Evolutionary conservation across 306 rosid genomes (phyloP).

Genomic region (Mimosa pudica): DNA sequence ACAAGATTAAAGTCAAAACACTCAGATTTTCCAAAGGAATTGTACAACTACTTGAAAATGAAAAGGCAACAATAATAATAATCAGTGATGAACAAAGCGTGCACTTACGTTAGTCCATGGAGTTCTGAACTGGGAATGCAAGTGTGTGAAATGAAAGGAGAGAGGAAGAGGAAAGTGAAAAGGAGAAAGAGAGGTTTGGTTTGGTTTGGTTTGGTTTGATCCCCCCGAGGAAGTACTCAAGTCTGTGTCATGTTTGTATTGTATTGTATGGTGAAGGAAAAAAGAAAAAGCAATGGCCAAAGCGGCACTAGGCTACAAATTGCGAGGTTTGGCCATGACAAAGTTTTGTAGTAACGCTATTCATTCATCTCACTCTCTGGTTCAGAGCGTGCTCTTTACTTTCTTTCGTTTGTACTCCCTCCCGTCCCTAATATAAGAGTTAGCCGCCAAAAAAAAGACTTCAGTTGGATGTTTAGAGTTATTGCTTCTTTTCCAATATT

Average conservation of each 20-base stretch:
- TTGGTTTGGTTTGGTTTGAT: not conserved
- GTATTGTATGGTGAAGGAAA: constrained; percentile 36
- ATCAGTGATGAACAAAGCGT: constrained; percentile 20
- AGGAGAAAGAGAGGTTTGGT: constrained; percentile 41
- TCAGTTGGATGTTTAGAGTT: no score
- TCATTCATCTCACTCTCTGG: constrained; percentile 34
- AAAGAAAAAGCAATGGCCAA: constrained; percentile 49
- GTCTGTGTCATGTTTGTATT: constrained; percentile 26
- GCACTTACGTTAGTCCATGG: constrained; percentile 11
- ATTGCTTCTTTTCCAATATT: no score
- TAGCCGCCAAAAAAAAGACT: no score
- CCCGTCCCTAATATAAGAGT: no score
- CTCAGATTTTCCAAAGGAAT: constrained; percentile 34
- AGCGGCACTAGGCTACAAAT: constrained; percentile 45
- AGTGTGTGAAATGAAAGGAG: not conserved
- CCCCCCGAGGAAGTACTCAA: constrained; percentile 5
- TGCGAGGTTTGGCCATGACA: constrained; percentile 43
- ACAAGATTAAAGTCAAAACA: constrained; percentile 6
- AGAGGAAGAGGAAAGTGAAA: constrained; percentile 37
- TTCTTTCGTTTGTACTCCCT: not conserved
- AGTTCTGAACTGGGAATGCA: not conserved
- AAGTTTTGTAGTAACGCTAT: constrained; percentile 30
- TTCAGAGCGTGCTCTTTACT: constrained; percentile 42
- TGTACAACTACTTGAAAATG: constrained; percentile 9
- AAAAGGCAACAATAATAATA: not conserved